Base-by-base conservation (phyloP, 148 eudicot species). In the Rhododendron mucronatum region DNA sequence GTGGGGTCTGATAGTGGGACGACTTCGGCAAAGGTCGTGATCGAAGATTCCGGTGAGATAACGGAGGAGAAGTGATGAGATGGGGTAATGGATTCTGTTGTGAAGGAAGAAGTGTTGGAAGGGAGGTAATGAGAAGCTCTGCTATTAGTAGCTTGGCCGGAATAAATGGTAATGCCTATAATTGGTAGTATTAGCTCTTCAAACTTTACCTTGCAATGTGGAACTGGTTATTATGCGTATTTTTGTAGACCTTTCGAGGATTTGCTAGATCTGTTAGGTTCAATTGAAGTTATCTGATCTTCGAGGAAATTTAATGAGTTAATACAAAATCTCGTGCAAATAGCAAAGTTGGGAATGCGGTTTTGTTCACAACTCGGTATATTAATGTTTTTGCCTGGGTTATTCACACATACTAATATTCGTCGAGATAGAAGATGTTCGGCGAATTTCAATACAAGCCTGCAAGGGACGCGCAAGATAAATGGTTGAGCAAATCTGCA, bases 1-100 rank as follows among this genome's bases (percentile, higher is more conserved):
- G 89, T 86, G 16, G 94, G 94, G 35, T 90, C 90, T 0, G 85
- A 84, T 23, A 20, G 88, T 33, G 94, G 95, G 15, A 23, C 48
- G 0, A 85, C 92, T 63, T 83, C 88, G 9, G 81, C 83, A 0
- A 23, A 89, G 0, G 93, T 93, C 28, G 87, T 88, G 65, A 92
- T 93, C 4, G 94, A 92, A 77, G 95, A 93, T 83, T 93, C 90
- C 83, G 95, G 95, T 82, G 80, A 93, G 88, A 26, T 91, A 55
- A 67, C 61, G 0, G 88, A 91, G 0, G 88, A 90, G 87, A 87
- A 85, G 45, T 89, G 86, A 82, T 39, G 39, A 55, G 61, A 33
- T 10, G 8, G 35, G 63, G 1, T 28, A 82, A 18, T 69, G 85
- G 18, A 0, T 39, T 23, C 20, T 45, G 57, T 18, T 45, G 51